A percentile compares a stretch with the other conserved stretches of the same genome.
Evolutionary conservation across 441 rosid species (phyloP).

Genomic region (Corymbia calophylla): DNA sequence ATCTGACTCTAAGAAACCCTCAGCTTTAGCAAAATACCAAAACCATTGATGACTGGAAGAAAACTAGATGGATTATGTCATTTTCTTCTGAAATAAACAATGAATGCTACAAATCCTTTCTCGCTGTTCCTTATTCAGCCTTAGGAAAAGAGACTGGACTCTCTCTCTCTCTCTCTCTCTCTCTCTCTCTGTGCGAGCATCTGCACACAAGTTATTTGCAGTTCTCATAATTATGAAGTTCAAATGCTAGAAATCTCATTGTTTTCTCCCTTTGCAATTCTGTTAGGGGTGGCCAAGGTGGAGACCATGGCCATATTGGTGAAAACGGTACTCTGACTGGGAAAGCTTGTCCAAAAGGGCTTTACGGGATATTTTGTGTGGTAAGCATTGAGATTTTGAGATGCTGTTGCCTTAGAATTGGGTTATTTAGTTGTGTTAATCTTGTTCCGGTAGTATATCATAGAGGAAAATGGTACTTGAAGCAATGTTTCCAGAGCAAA

Average conservation of each 20-base stretch:
- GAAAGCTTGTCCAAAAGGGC: slow-evolving; percentile 91
- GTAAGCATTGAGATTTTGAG: slow-evolving; percentile 23
- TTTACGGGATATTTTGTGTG: slow-evolving; percentile 88
- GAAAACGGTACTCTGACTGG: slow-evolving; percentile 87
- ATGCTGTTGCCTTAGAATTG: neutral
- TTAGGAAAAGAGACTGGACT: neutral
- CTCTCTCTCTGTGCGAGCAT: neutral
- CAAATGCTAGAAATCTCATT: neutral
- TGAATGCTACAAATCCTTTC: neutral
- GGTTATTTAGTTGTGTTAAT: neutral
- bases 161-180: neutral
- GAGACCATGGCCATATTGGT: slow-evolving; percentile 48
- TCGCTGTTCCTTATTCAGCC: neutral
- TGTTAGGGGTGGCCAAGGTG: slow-evolving; percentile 77
- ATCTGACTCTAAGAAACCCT: neutral
- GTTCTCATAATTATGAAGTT: neutral
- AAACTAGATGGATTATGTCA: neutral
- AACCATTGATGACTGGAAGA: neutral
- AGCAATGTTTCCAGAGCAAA: neutral
- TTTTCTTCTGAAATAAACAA: neutral
- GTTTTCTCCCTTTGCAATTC: neutral
- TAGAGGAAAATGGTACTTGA: neutral
- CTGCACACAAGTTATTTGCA: neutral
- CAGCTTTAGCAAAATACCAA: neutral
- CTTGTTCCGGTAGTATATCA: neutral